These are phyloP conservation scores for Neonectria coccinea DNA, from an alignment of 2,329 filamentous ascomycete species.

Conservation along the genomic window DNA sequence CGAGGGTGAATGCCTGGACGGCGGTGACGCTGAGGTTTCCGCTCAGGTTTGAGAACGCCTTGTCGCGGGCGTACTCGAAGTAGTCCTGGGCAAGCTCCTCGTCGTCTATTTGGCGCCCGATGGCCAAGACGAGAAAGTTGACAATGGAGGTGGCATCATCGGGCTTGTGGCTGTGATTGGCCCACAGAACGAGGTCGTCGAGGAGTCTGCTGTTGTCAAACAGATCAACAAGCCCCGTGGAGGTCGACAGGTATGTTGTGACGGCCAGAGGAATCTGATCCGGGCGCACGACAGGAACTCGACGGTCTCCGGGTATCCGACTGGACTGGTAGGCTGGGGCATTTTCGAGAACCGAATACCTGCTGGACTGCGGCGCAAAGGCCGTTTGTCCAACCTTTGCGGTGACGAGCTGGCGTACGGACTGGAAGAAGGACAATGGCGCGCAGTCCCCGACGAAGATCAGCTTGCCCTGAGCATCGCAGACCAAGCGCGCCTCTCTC, in stretches of 20 bases:
- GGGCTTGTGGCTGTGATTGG: conserved; percentile 47
- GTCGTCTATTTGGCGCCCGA: conserved; percentile 58
- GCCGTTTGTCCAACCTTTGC: conserved; percentile 61
- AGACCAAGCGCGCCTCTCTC: conserved; percentile 63
- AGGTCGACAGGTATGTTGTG: conserved; percentile 53
- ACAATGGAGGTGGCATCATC: conserved; percentile 57
- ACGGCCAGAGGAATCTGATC: conserved; percentile 48
- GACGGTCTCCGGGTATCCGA: conserved; percentile 33
- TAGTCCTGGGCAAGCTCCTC: conserved; percentile 57
- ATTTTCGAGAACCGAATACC: conserved; percentile 63
- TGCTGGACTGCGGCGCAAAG: conserved; percentile 63
- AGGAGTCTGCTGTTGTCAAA: conserved; percentile 57
- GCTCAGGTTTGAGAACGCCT: conserved; percentile 58
- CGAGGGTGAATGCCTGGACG: conserved; percentile 62
- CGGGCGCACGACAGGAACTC: conserved; percentile 45
- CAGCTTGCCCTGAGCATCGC: conserved; percentile 65
- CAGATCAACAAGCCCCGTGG: conserved; percentile 61
- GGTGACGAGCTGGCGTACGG: conserved; percentile 64
- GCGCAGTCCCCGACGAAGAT: conserved; percentile 69
- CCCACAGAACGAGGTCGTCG: conserved; percentile 58
- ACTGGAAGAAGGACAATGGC: conserved; percentile 67
- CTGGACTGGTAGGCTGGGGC: conserved; percentile 46
- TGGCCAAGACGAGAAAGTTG: conserved; percentile 63
- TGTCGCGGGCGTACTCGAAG: conserved; percentile 62
- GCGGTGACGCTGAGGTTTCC: conserved; percentile 62